These are phyloP conservation scores for Ganoderma multipileum DNA, from an alignment of 1,284 basidiomycete genomes.

Conservation along the genomic window DNA sequence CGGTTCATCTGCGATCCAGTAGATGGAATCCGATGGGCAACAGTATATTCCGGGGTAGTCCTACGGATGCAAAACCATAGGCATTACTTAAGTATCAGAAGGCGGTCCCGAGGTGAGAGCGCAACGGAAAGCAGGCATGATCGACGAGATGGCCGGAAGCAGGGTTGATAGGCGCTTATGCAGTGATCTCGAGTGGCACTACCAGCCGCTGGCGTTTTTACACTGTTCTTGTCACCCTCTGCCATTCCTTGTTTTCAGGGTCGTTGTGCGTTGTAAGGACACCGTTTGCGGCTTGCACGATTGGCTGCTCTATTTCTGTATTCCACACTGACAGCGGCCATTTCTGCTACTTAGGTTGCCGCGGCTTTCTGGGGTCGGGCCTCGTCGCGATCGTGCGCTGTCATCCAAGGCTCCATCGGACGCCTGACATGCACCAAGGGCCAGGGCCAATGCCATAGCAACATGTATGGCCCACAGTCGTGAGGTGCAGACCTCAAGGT, in stretches of 20 bases:
- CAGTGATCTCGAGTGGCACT: background rate
- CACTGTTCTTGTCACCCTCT: background rate
- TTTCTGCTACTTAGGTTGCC: background rate
- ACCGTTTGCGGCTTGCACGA: background rate
- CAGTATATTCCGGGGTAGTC: too few species aligned
- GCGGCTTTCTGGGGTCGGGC: background rate
- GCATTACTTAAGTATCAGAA: too few species aligned
- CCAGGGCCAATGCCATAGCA: background rate
- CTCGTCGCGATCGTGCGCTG: background rate
- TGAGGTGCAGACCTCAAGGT: background rate
- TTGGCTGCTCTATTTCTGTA: background rate
- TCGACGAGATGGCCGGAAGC: background rate
- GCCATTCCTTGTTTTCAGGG: background rate
- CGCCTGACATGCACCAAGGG: background rate
- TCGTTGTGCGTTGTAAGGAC: background rate
- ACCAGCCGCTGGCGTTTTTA: too few species aligned
- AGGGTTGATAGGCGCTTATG: background rate
- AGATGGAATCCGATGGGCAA: too few species aligned
- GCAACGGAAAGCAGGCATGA: background rate
- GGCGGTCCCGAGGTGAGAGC: too few species aligned
- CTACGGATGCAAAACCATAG: too few species aligned
- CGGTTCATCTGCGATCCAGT: too few species aligned
- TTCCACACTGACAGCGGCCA: background rate
- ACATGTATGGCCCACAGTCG: background rate
- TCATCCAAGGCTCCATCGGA: background rate